phyloP scores from a whole-genome alignment of 306 rosid genomes.

The Cucurbita ficifolia region DNA sequence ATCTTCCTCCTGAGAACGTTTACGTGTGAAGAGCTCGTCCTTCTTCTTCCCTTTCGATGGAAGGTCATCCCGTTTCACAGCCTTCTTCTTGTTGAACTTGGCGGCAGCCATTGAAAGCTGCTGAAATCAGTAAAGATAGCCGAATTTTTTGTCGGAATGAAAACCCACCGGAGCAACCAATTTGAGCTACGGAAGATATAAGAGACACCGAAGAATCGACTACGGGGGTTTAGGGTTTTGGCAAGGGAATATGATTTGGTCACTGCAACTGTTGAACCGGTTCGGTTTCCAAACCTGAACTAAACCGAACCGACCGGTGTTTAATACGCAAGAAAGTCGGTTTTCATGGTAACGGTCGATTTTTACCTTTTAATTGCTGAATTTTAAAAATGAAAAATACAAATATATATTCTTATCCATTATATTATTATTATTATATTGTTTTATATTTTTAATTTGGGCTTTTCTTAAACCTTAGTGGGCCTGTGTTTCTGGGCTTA shows the following conservation, averaged over 20 bases:
- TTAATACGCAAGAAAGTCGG: too few relatives aligned
- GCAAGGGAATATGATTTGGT: background rate
- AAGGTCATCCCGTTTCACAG: constrained; percentile 11
- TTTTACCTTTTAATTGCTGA: too few relatives aligned
- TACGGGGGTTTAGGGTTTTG: background rate
- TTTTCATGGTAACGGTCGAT: too few relatives aligned
- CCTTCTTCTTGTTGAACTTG: constrained; percentile 24
- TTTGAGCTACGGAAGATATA: background rate
- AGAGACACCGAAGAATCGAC: background rate
- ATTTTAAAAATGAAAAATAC: too few relatives aligned
- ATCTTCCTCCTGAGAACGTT: constrained; percentile 18
- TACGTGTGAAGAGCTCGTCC: constrained; percentile 17
- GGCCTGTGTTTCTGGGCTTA: too few relatives aligned
- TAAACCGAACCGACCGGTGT: background rate
- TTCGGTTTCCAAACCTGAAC: background rate
- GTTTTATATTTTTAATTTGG: too few relatives aligned
- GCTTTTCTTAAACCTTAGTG: too few relatives aligned
- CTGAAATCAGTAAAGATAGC: background rate
- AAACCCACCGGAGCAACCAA: background rate
- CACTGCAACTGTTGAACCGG: background rate
- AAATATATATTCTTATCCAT: too few relatives aligned
- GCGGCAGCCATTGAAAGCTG: constrained; percentile 23
- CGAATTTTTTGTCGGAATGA: background rate
- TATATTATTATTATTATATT: too few relatives aligned
- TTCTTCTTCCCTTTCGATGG: constrained; percentile 29